Base-by-base conservation (phyloP, 2,329 filamentous ascomycete genomes). In the Mariannaea elegans region DNA sequence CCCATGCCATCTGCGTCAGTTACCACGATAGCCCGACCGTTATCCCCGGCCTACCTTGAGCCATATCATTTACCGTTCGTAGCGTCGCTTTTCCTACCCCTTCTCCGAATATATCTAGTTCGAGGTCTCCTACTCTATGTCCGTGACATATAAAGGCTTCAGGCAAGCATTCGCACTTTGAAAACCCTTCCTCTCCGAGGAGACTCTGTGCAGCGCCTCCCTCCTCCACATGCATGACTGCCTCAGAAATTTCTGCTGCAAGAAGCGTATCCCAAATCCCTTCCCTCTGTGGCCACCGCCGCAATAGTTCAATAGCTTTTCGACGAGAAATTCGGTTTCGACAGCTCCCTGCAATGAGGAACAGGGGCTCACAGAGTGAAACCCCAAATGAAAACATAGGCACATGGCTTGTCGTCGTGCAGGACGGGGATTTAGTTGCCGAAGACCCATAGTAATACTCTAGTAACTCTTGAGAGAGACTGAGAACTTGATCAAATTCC, bases 1-100 rank as follows among this genome's bases (percentile, higher is more conserved):
- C n/a, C n/a, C n/a, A n/a, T n/a, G 0, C 63, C 65, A 45, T 67
- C 66, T 27, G 24, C 9, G 6, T 5, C 24, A 27, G 9, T 27
- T 27, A 27, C 24, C 24, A 27, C 9, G 24, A 27, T 27, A 27
- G 5, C 24, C 24, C 32, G 6, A 36, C 12, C 32, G 13, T 14
- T n/a, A 4, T 36, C 14, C 32, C 32, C 4, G 32, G 32, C 13
- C 13, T 13, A 5, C 32, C 32, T 14, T 14, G 32, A n/a, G 12
- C 14, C 32, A 36, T 10, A 36, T 36, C 32, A 8, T 14, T 36
- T 10, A 14, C 32, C 32, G 32, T 36, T n/a, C 13, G 32, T 36
- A 36, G 14, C 32, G 12, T 36, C 32, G 12, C 7, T 10, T 10
- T 36, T 5, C 7, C 32, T 7, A n/a, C 12, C 13, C 32, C 32